Evolutionary conservation across 2,329 filamentous ascomycete species (phyloP).

Genomic region (Coleophoma eucalyptorum): DNA sequence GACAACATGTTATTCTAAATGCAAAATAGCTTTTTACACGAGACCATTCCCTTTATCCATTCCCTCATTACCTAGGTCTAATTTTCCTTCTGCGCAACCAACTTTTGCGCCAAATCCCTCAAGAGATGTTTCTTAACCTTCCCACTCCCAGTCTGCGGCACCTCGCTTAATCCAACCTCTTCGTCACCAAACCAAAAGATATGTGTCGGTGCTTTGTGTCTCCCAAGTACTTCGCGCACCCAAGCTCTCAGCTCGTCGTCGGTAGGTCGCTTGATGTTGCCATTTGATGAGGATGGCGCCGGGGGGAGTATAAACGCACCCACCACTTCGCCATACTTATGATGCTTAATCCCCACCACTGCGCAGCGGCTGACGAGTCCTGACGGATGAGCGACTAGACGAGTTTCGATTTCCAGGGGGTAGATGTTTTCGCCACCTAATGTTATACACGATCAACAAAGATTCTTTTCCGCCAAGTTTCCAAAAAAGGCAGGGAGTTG

Average conservation of each 20-base stretch:
- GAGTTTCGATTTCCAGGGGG: conserved; percentile 72
- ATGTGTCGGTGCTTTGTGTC: conserved; percentile 67
- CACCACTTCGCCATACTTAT: conserved; percentile 72
- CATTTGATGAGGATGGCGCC: conserved; percentile 13
- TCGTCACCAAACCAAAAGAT: conserved; percentile 72
- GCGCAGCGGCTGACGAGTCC: conserved; percentile 56
- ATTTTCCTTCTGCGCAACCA: neutral
- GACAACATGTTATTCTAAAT: too few relatives aligned
- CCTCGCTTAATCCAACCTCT: conserved; percentile 43
- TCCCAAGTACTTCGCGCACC: conserved; percentile 57
- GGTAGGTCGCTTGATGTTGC: conserved; percentile 29
- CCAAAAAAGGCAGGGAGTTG: conserved; percentile 6
- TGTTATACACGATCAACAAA: conserved; percentile 1
- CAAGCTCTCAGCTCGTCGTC: conserved; percentile 57
- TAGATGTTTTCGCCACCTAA: conserved; percentile 69
- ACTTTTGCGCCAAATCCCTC: conserved; percentile 1
- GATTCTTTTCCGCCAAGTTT: too few relatives aligned
- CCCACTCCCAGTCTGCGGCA: conserved; percentile 68
- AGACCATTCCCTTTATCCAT: too few relatives aligned
- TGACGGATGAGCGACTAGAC: conserved; percentile 57
- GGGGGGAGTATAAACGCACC: conserved; percentile 54
- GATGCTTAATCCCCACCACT: conserved; percentile 66
- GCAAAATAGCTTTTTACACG: too few relatives aligned
- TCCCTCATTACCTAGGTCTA: too few relatives aligned
- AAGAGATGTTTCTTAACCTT: conserved; percentile 59